Conservation (phyloP, 345 rosid species). For the Cardamine occulta region DNA sequence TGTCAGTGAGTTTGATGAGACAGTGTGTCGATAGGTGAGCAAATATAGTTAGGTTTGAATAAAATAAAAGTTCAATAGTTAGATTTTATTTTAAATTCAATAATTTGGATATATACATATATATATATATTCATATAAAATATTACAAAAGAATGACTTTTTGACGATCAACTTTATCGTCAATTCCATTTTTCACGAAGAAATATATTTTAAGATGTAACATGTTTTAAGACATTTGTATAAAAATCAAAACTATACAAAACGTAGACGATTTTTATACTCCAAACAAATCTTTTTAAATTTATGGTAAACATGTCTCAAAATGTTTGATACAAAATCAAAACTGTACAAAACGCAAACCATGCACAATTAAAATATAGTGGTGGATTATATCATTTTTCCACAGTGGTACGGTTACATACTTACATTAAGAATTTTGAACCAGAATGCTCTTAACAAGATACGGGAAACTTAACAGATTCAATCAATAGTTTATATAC, state of each 20-base stretch:
- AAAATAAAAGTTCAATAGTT: neutral
- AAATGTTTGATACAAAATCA: neutral
- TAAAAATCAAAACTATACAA: neutral
- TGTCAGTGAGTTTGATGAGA: too few relatives aligned
- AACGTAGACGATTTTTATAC: neutral
- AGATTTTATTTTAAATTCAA: neutral
- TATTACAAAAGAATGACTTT: neutral
- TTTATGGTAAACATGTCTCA: neutral
- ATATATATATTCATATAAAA: too few relatives aligned
- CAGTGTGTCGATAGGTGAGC: too few relatives aligned
- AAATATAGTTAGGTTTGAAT: neutral
- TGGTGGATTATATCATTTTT: neutral
- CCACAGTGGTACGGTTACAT: neutral
- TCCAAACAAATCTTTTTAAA: neutral
- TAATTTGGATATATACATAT: neutral
- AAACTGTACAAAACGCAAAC: neutral
- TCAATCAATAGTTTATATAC: neutral
- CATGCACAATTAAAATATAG: neutral
- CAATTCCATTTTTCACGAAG: neutral
- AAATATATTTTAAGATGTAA: neutral
- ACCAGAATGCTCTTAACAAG: neutral
- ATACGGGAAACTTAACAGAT: neutral
- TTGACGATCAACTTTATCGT: neutral
- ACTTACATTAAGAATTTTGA: neutral
- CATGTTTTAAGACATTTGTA: neutral